phyloP scores from a whole-genome alignment of 768 basidiomycete species.

The Pleurotus giganteus region DNA sequence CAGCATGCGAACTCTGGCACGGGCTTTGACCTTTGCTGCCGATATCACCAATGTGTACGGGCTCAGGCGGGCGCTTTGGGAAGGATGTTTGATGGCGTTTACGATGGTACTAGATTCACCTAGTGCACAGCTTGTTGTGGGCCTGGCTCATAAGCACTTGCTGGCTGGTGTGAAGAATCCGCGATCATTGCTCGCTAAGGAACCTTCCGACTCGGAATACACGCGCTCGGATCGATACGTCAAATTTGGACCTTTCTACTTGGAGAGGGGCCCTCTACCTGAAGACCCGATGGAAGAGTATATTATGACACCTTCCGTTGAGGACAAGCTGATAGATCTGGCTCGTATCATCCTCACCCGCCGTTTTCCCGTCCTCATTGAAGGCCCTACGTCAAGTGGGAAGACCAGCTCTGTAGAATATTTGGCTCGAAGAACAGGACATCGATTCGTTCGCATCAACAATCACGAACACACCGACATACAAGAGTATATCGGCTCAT shows the following conservation, averaged over 20 bases:
- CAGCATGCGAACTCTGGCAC: conserved; percentile 93
- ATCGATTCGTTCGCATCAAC: conserved; percentile 96
- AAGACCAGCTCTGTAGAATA: conserved; percentile 98
- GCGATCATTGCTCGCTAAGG: conserved; percentile 68
- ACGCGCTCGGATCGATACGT: conserved; percentile 56
- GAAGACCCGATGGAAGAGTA: conserved; percentile 74
- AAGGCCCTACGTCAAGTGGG: conserved; percentile 96
- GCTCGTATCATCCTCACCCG: conserved; percentile 86
- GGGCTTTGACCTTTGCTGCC: conserved; percentile 87
- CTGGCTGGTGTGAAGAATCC: conserved; percentile 79
- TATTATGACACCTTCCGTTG: conserved; percentile 93
- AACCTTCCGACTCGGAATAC: conserved; percentile 53
- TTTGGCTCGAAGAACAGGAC: conserved; percentile 88
- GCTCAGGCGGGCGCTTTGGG: conserved; percentile 86
- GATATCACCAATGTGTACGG: conserved; percentile 77
- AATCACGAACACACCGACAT: conserved; percentile 99
- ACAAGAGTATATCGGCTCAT: conserved; percentile 97
- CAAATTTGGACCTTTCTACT: conserved; percentile 89
- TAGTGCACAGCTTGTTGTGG: conserved; percentile 65
- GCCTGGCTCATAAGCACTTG: conserved; percentile 74
- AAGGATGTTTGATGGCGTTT: conserved; percentile 97
- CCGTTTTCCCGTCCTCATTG: conserved; percentile 92
- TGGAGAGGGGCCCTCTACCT: conserved; percentile 72
- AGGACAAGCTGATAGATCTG: conserved; percentile 91
- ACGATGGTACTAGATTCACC: conserved; percentile 86